Percentiles rank a stretch among this genome's conserved stretches.
phyloP scores from a whole-genome alignment of 371 early-diverging fungal genomes.

The Thermomucor indicae-seudaticae region DNA sequence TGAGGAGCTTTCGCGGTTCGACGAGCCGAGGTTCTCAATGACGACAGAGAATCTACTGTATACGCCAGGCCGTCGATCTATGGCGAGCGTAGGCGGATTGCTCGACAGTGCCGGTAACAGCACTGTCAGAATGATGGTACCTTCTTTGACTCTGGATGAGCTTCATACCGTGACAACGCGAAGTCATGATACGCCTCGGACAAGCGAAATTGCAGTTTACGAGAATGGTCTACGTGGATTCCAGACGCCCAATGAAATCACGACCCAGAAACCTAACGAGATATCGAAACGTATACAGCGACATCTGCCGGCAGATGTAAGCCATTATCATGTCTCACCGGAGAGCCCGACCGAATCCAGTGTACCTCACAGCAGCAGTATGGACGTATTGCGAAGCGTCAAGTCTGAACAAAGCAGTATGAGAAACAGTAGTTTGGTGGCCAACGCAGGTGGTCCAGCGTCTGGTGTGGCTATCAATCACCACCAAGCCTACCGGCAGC shows the following conservation, averaged over 20 bases:
- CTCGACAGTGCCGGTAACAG: conserved; percentile 35
- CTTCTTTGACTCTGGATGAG: conserved; percentile 15
- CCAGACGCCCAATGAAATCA: conserved; percentile 36
- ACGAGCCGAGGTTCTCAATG: no score
- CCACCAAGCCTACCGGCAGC: no score
- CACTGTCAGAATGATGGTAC: conserved; percentile 22
- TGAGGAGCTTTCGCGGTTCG: no score
- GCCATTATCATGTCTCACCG: conserved; percentile 15
- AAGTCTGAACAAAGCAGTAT: conserved; percentile 25
- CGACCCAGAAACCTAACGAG: conserved; percentile 40
- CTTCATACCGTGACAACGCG: conserved; percentile 3
- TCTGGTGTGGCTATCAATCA: no score
- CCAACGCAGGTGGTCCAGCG: no score
- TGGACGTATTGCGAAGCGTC: conserved; percentile 39
- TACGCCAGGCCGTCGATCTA: not conserved
- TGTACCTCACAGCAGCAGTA: conserved; percentile 23
- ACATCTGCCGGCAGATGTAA: conserved; percentile 9
- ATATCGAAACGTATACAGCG: conserved; percentile 24
- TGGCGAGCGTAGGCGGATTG: conserved; percentile 2
- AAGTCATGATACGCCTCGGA: not conserved
- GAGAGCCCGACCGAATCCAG: no score
- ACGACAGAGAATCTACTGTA: no score
- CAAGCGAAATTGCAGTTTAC: conserved; percentile 9
- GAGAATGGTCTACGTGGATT: conserved; percentile 17
- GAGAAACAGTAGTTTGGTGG: no score